Conservation (phyloP, 306 rosid species). For the Astragalus glycyphyllos region DNA sequence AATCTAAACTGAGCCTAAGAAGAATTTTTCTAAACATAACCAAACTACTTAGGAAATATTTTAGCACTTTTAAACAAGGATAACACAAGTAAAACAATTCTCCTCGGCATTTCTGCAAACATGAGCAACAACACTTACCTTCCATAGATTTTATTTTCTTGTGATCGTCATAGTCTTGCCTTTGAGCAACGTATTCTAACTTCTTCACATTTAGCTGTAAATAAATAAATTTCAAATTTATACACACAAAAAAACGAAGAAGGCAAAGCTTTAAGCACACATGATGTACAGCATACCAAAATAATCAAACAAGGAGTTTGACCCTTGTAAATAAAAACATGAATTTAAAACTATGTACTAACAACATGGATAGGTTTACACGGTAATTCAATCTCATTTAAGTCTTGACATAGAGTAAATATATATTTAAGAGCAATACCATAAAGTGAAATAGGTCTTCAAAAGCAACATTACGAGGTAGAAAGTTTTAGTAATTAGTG, state of each 20-base stretch:
- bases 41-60: not conserved
- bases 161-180: slow-evolving; percentile 10
- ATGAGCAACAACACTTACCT: slow-evolving; percentile 45
- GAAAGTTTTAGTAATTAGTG: no score
- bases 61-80: slow-evolving; percentile 18
- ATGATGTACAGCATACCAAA: not conserved
- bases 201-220: slow-evolving; percentile 64
- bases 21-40: slow-evolving; percentile 5
- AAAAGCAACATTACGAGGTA: no score
- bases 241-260: not conserved
- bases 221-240: slow-evolving; percentile 4
- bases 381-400: no score
- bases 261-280: not conserved
- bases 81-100: slow-evolving; percentile 1
- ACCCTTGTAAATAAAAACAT: no score
- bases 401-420: no score
- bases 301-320: not conserved
- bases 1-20: not conserved
- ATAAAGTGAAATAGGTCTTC: no score
- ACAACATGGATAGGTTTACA: no score
- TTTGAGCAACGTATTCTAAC: slow-evolving; percentile 60
- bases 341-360: no score
- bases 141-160: slow-evolving; percentile 34
- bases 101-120: not conserved
- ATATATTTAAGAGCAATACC: no score